These are phyloP conservation scores for Talaromyces sp. DNA, from an alignment of 2,329 filamentous ascomycete genomes.

Conservation along the genomic window DNA sequence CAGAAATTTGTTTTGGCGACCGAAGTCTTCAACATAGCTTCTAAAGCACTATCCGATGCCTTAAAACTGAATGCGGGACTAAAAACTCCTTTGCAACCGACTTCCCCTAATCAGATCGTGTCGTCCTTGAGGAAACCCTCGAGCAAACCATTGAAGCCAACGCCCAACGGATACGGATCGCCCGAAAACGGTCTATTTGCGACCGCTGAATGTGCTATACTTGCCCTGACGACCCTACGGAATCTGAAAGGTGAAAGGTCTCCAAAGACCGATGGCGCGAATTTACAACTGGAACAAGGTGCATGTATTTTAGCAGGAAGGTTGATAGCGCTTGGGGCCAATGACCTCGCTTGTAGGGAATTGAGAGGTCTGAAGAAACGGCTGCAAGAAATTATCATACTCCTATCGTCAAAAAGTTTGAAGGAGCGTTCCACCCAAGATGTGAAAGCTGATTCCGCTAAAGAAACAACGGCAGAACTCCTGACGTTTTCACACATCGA, in stretches of 20 bases:
- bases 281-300: conserved; percentile 43
- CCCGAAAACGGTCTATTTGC: conserved; percentile 28
- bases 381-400: conserved; percentile 30
- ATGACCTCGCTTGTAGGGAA: conserved; percentile 42
- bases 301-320: conserved; percentile 43
- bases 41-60: conserved; percentile 43
- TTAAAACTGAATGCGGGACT: conserved; percentile 26
- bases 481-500: conserved; percentile 32
- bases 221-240: conserved; percentile 39
- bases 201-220: conserved; percentile 40
- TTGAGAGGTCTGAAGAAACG: conserved; percentile 38
- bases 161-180: conserved; percentile 5
- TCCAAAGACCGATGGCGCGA: conserved; percentile 25
- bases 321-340: conserved; percentile 38
- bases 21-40: conserved; percentile 45
- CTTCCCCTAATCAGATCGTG: conserved; percentile 29
- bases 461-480: conserved; percentile 39
- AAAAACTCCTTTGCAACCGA: conserved; percentile 26
- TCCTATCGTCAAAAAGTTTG: conserved; percentile 15
- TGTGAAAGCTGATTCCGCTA: conserved; percentile 22
- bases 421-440: conserved; percentile 25
- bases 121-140: conserved; percentile 24
- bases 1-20: conserved; percentile 44
- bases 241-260: conserved; percentile 32
- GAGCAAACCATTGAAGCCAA: conserved; percentile 14